These are phyloP conservation scores for Biscogniauxia sp. DNA, from an alignment of 2,329 filamentous ascomycete genomes.

Conservation along the genomic window DNA sequence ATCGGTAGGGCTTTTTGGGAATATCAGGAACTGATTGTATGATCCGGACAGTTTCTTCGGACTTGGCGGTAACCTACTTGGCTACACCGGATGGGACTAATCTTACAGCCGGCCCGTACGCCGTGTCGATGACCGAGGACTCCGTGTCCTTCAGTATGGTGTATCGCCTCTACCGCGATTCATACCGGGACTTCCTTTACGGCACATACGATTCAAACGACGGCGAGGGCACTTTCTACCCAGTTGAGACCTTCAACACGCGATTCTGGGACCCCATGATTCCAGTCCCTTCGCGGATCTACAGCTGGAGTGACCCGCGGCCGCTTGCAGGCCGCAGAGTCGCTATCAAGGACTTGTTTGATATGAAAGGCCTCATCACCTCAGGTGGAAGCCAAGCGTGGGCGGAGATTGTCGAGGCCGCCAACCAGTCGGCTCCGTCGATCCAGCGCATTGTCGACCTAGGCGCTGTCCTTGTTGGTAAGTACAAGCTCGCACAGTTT, in stretches of 20 bases:
- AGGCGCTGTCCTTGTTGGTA: conserved; percentile 35
- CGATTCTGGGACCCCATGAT: conserved; percentile 27
- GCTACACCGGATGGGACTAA: conserved; percentile 1
- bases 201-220: conserved; percentile 24
- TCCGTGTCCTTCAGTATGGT: conserved; percentile 18
- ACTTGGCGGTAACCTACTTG: conserved; percentile 10
- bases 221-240: conserved; percentile 14
- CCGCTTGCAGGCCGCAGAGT: conserved; percentile 34
- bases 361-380: conserved; percentile 35
- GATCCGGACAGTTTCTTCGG: conserved; percentile 2
- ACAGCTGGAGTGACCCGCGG: conserved; percentile 33
- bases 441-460: conserved; percentile 34
- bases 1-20: background rate
- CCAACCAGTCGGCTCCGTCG: conserved; percentile 30
- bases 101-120: conserved; percentile 23
- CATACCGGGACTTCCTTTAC: conserved; percentile 23
- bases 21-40: background rate
- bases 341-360: conserved; percentile 36
- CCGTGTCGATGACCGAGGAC: conserved; percentile 14
- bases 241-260: conserved; percentile 17
- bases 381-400: conserved; percentile 33
- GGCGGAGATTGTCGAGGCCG: conserved; percentile 21
- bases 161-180: conserved; percentile 25
- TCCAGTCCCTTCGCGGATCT: conserved; percentile 38
- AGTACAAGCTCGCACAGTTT: conserved; percentile 35